Evolutionary conservation across 129 eudicot species (phyloP), one percentile per base, ranked within the genome.

Genomic region (Escallonia rubra): DNA sequence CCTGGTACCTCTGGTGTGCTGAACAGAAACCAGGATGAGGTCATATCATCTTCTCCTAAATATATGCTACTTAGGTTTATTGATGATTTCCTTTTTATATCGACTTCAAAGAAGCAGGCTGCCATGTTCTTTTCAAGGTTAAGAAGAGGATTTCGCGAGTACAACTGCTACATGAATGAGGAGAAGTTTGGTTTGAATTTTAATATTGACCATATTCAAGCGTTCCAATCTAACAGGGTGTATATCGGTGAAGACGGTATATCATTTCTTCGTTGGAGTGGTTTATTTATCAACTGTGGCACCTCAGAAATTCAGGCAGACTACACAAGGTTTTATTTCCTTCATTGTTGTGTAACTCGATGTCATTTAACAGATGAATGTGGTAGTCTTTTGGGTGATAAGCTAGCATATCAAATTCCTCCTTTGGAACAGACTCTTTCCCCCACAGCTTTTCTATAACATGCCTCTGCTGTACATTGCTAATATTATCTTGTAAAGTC

Each of bases 301-400:
- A 89, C 90, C n/a, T 76, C 89, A 43, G 97, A 89, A 82, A 86
- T 94, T 80, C 99, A 94, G 73, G 99, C 96, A 10, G 99, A 94
- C 81, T 94, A 94, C 81, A 84, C 87, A 12, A 89, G 96, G 97
- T 91, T 62, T 53, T 12, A 5, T 14, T 46, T 7, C 50, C 34
- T 10, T 61, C 34, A 34, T 59, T 59, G 5, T 63, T 47, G 49
- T 53, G 41, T 23, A 23, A 23, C 34, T 23, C 0, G 34, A 1
- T 23, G 34, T 23, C 34, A 23, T 23, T 23, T 23, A 23, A 23
- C 1, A 23, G 34, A 23, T 23, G 34, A 23, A 23, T 23, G 34
- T 23, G 34, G 34, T 23, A 23, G 34, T 23, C 34, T 23, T 23
- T 23, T 23, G 34, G 34, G 34, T 1, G 34, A 23, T 23, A 23